Conservation (phyloP, 176 grass and related monocot species). For the Lolium multiflorum region DNA sequence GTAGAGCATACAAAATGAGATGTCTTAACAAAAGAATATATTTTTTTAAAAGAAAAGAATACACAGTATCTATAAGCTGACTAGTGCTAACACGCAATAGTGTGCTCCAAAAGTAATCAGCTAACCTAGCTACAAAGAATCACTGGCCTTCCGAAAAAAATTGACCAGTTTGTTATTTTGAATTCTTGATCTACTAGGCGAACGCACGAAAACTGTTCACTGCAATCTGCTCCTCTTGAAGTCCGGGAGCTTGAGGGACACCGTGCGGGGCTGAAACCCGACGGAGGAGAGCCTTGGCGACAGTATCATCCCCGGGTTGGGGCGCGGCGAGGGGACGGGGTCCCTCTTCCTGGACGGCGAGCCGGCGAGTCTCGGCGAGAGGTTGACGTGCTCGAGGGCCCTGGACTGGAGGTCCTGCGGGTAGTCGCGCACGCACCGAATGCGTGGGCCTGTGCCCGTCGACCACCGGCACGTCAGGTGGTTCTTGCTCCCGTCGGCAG, state of each 20-base stretch:
- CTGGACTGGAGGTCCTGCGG: constrained; percentile 78
- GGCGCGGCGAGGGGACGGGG: constrained; percentile 85
- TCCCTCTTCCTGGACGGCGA: constrained; percentile 66
- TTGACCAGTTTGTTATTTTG: constrained; percentile 25
- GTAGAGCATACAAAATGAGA: neutral
- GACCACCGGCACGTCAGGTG: constrained; percentile 70
- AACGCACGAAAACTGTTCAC: constrained; percentile 18
- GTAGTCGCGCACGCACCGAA: constrained; percentile 93
- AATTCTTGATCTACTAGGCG: neutral
- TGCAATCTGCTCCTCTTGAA: constrained; percentile 65
- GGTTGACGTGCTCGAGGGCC: constrained; percentile 96
- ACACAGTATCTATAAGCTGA: constrained; percentile 24
- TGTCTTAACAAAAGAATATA: constrained; percentile 39
- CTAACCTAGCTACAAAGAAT: constrained; percentile 31
- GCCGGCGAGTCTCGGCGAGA: constrained; percentile 63
- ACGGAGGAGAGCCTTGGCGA: constrained; percentile 77
- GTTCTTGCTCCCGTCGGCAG: constrained; percentile 22
- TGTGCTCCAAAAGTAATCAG: constrained; percentile 1
- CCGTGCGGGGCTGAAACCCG: constrained; percentile 50
- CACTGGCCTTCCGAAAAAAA: constrained; percentile 19
- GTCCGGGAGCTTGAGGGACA: constrained; percentile 65
- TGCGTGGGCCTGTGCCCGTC: constrained; percentile 73
- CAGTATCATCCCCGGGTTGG: constrained; percentile 68
- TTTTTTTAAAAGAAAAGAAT: neutral
- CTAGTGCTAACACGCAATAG: neutral